Evolutionary conservation across 225 moss, liverwort and hornwort species (phyloP).

Genomic region (Marchantia paleacea): DNA sequence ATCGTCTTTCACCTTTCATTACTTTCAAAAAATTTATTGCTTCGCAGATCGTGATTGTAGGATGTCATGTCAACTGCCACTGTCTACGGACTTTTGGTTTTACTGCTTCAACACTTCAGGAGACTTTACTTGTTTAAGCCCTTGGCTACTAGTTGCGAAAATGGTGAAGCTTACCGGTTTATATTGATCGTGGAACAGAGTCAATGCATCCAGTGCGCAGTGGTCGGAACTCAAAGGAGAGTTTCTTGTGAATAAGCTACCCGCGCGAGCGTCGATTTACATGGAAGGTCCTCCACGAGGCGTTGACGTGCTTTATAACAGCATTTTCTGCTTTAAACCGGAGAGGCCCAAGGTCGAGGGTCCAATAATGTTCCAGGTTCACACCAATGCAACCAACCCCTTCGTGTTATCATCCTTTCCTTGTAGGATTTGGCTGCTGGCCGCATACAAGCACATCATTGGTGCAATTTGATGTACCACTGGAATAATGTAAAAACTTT

Average conservation of each 20-base stretch:
- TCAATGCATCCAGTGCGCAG: conserved; percentile 47
- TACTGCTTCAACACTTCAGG: not conserved
- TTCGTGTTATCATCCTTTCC: not conserved
- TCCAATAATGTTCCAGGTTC: conserved; percentile 52
- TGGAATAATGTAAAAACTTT: not conserved
- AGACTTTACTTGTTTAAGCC: no score
- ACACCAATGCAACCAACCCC: conserved; percentile 15
- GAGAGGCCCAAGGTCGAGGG: conserved; percentile 44
- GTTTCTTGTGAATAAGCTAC: conserved; percentile 57
- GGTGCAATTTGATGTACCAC: not conserved
- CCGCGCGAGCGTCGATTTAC: conserved; percentile 56
- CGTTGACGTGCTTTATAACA: conserved; percentile 72
- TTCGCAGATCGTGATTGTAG: no score
- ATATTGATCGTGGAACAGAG: conserved; percentile 35
- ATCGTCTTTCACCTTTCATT: not conserved
- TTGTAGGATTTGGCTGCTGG: not conserved
- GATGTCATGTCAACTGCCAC: no score
- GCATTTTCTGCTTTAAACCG: conserved; percentile 55
- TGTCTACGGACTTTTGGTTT: not conserved
- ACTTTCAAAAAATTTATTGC: no score
- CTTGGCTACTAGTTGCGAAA: not conserved
- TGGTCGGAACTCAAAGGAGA: conserved; percentile 79
- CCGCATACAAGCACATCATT: not conserved
- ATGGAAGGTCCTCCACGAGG: conserved; percentile 83
- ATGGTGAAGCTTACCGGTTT: not conserved